Evolutionary conservation across 1,139 yeast genomes (phyloP).

Genomic region (Candida sp.): DNA sequence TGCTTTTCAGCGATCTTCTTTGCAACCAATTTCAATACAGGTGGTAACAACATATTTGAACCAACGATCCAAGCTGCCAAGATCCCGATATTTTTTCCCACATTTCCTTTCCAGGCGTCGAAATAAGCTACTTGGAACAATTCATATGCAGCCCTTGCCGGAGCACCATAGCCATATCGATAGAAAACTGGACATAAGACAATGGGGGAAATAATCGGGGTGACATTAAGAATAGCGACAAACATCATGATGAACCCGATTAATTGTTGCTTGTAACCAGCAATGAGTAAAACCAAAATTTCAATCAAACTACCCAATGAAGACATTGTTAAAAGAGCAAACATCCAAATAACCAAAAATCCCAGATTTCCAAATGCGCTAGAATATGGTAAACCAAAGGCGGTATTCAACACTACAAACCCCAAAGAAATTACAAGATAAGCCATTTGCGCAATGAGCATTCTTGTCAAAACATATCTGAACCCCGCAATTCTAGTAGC

Average conservation of each 20-base stretch:
- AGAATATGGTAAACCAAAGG: slow-evolving; percentile 35
- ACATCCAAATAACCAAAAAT: slow-evolving; percentile 47
- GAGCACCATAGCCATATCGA: slow-evolving; percentile 51
- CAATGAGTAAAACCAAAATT: slow-evolving; percentile 33
- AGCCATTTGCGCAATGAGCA: slow-evolving; percentile 37
- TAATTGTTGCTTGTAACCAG: slow-evolving; percentile 38
- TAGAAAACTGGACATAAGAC: slow-evolving; percentile 43
- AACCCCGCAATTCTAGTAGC: slow-evolving; percentile 30
- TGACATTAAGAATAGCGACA: slow-evolving; percentile 41
- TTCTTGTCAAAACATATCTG: slow-evolving; percentile 37
- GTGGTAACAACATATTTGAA: slow-evolving; percentile 37
- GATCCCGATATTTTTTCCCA: slow-evolving; percentile 47
- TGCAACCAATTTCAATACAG: slow-evolving; percentile 25
- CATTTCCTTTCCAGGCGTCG: slow-evolving; percentile 40
- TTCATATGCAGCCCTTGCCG: slow-evolving; percentile 46
- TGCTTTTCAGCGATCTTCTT: slow-evolving; percentile 13
- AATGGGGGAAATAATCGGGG: slow-evolving; percentile 48
- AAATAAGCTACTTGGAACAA: slow-evolving; percentile 43
- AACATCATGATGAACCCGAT: slow-evolving; percentile 47
- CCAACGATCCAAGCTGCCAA: slow-evolving; percentile 45
- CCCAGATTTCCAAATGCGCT: slow-evolving; percentile 44
- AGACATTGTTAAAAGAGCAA: slow-evolving; percentile 42
- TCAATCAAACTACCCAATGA: slow-evolving; percentile 53
- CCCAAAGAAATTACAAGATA: slow-evolving; percentile 41
- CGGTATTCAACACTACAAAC: slow-evolving; percentile 38